Evolutionary conservation across 2,329 filamentous ascomycete genomes (phyloP), one percentile per base, ranked within the genome.

Genomic region (Xylariomycetidae sp.): DNA sequence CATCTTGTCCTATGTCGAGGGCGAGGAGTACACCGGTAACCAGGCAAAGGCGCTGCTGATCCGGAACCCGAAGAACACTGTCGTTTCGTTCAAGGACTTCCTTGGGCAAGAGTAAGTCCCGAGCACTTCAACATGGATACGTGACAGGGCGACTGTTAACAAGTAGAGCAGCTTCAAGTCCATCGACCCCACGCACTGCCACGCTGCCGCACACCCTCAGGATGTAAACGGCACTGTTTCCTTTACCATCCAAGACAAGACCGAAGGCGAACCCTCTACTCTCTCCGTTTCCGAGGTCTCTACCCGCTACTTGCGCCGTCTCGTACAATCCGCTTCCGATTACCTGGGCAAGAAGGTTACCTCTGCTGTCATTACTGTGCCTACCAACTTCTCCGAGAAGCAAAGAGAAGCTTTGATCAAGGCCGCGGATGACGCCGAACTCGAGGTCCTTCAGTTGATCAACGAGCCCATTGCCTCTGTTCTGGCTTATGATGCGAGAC

Each of bases 51-150:
- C 76, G 46, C 90, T 96, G 67, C 77, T 96, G 38, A 75, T 96
- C 48, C 84, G 92, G 57, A 96, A 98, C 65, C 74, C 87, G 46
- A 76, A 78, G 60, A 96, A 96, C 73, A 95, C 92, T 15, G 76
- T 95, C 56, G 85, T 87, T 58, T 94, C 86, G 70, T 98, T 96
- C 73, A 82, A 88, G 64, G 92, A 98, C 57, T 95, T 88, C 63
- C 66, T 98, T 33, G 92, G 92, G 51, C 85, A 94, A 74, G 84
- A 94, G 84, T 93, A 79, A 39, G 76, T 58, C 5, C 20, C n/a
- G n/a, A 3, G 17, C 31, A 25, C 28, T n/a, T 13, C 22, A 16
- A 19, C 32, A 48, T 14, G 6, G 13, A 8, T n/a, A 4, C 3
- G 5, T 23, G 26, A 19, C 19, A 31, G n/a, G 6, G 17, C 16